Evolutionary conservation across 305 asterid genomes (phyloP), one percentile per base, ranked within the genome.

Genomic region (Lippia alba): DNA sequence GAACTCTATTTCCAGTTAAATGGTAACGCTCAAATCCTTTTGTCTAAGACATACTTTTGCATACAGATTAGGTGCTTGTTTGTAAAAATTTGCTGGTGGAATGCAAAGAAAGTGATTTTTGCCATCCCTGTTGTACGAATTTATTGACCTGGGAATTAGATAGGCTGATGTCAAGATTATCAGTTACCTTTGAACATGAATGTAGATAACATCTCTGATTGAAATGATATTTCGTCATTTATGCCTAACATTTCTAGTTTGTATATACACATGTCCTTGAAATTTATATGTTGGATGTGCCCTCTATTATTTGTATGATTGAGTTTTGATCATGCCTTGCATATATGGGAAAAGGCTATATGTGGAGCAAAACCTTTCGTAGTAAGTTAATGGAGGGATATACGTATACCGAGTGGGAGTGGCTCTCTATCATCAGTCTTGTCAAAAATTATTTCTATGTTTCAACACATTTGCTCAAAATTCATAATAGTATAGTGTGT

Each of bases 21-120:
- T 54, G 74, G 55, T 48, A 61, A 54, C 40, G 44, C 63, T 34
- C 70, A 49, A 58, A 24, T 1, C 46, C 74, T 40, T 49, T 40
- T 16, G 15, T 61, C 39, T 41, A 60, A 41, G 33, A 33, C 24
- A 39, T 33, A 12, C 58, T 40, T 10, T 34, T 59, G 6, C 6
- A 3, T 41, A n/a, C n/a, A n/a, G n/a, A 16, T 15, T 45, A 41
- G 51, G 33, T n/a, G 45, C 9, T 70, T 70, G 64, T 30, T 30
- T 59, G 36, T 67, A n/a, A 55, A 39, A 36, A 33, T 59, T 18
- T 39, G 50, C 17, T 45, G 18, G 56, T 61, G 33, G 56, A 65
- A 17, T 36, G 46, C 67, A n/a, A n/a, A n/a, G n/a, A n/a, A n/a
- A n/a, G n/a, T n/a, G n/a, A n/a, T n/a, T n/a, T n/a, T 11, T 17